These are phyloP conservation scores for Telfairia occidentalis DNA, from an alignment of 331 rosid genomes.

Conservation along the genomic window DNA sequence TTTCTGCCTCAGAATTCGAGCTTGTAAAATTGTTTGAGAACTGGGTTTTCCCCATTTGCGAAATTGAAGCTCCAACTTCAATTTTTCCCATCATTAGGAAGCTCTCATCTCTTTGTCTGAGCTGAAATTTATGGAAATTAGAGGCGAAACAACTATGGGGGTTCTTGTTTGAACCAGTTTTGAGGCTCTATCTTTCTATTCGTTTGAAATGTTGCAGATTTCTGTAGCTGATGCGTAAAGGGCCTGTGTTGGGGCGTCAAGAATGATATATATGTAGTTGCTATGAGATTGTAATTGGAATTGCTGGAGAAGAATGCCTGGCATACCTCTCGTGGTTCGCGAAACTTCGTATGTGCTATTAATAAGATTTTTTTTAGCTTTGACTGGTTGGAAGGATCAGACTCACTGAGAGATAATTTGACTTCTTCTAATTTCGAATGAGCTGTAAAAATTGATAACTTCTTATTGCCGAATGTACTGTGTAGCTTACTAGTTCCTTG, in stretches of 20 bases:
- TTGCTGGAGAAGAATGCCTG: conserved; percentile 30
- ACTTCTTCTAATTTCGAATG: not conserved
- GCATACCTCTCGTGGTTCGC: conserved; percentile 25
- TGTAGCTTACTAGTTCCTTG: not conserved
- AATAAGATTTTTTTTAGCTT: not conserved
- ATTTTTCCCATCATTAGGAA: not conserved
- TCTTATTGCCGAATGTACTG: not conserved
- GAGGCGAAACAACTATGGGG: not conserved
- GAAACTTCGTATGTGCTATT: conserved; percentile 28
- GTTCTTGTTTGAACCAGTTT: not conserved
- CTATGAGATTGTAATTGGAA: conserved; percentile 6
- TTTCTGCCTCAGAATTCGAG: not conserved
- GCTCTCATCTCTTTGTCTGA: not conserved
- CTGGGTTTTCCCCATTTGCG: not conserved
- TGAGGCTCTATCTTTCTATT: not conserved
- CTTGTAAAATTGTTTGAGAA: not conserved
- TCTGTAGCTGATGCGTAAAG: conserved; percentile 7
- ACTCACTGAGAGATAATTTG: not conserved
- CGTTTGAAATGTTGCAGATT: conserved; percentile 5
- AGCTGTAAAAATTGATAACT: not conserved
- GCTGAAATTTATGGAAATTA: not conserved
- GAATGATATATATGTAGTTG: conserved; percentile 1
- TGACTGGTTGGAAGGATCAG: not conserved
- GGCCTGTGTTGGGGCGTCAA: conserved; percentile 2
- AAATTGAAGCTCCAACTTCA: not conserved